These are phyloP conservation scores for Hyphopichia pseudoburtonii DNA, from an alignment of 1,139 yeast species.

Conservation along the genomic window DNA sequence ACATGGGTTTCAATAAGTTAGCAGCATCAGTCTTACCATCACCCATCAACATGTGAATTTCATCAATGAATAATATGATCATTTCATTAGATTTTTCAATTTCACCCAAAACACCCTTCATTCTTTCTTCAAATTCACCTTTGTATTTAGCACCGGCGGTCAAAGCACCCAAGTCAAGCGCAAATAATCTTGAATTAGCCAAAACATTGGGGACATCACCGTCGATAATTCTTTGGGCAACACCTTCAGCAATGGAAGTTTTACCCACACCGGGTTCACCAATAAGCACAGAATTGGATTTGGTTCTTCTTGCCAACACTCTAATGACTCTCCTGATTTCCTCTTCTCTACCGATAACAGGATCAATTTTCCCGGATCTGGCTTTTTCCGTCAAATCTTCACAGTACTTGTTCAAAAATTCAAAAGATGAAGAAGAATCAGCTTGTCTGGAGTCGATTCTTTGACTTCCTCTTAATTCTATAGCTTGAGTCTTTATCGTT, in stretches of 20 bases:
- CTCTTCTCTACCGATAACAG: conserved; percentile 98
- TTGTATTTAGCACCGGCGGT: conserved; percentile 98
- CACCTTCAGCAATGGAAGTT: conserved; percentile 97
- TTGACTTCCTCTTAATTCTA: conserved; percentile 84
- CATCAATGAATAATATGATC: conserved; percentile 91
- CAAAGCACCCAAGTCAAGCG: conserved; percentile 90
- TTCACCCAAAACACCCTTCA: conserved; percentile 93
- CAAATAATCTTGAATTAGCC: conserved; percentile 75
- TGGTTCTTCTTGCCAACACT: conserved; percentile 91
- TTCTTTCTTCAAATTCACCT: conserved; percentile 98
- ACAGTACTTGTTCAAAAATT: conserved; percentile 86
- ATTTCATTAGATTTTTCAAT: conserved; percentile 84
- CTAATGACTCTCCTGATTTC: conserved; percentile 94
- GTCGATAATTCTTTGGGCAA: conserved; percentile 94
- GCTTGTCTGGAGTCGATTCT: conserved; percentile 93
- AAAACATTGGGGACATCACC: conserved; percentile 91
- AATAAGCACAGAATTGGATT: conserved; percentile 91
- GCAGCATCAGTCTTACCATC: conserved; percentile 96
- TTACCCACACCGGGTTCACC: conserved; percentile 99
- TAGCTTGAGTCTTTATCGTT: conserved; percentile 75
- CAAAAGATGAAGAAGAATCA: conserved; percentile 81
- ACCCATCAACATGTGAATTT: conserved; percentile 99
- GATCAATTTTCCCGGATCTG: conserved; percentile 91
- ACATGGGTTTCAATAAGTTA: conserved; percentile 91
- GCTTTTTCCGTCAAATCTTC: conserved; percentile 92